Conservation (phyloP, 2,329 filamentous ascomycete species). For the Ustulina deusta region DNA sequence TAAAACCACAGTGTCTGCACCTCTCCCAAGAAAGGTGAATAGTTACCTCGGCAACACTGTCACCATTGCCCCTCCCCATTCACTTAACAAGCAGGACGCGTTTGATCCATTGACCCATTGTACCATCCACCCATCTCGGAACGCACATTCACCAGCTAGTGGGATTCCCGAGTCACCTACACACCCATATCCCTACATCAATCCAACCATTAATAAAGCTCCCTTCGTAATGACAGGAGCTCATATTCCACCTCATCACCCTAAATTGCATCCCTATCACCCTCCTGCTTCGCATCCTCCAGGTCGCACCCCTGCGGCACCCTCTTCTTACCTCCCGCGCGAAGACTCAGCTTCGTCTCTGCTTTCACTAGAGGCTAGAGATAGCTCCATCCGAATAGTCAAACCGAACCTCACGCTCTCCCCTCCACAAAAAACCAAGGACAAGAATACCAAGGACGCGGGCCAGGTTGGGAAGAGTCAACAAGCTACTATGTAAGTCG, state of each 20-base stretch:
- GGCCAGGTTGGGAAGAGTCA: neutral
- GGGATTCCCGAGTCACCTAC: neutral
- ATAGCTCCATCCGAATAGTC: conserved; percentile 35
- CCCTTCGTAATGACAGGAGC: conserved; percentile 21
- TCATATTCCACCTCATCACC: conserved; percentile 12
- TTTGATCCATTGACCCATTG: neutral
- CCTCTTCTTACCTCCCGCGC: conserved; percentile 12
- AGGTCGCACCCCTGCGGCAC: neutral
- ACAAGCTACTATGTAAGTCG: conserved; percentile 29
- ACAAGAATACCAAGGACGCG: conserved; percentile 2
- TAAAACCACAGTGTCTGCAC: conserved; percentile 21
- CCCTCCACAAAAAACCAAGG: conserved; percentile 8
- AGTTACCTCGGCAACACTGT: neutral
- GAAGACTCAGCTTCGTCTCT: conserved; percentile 17
- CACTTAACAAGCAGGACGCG: conserved; percentile 8
- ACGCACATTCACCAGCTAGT: neutral
- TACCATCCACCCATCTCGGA: neutral
- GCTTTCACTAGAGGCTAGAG: conserved; percentile 12
- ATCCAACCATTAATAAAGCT: neutral
- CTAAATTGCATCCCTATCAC: conserved; percentile 12
- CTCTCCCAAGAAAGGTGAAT: neutral
- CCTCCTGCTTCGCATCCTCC: conserved; percentile 7
- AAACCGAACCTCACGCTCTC: conserved; percentile 31
- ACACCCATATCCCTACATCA: neutral
- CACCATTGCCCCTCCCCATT: neutral